Evolutionary conservation across 257 asterid genomes (phyloP), one percentile per base, ranked within the genome.

Genomic region (Apocynum venetum): DNA sequence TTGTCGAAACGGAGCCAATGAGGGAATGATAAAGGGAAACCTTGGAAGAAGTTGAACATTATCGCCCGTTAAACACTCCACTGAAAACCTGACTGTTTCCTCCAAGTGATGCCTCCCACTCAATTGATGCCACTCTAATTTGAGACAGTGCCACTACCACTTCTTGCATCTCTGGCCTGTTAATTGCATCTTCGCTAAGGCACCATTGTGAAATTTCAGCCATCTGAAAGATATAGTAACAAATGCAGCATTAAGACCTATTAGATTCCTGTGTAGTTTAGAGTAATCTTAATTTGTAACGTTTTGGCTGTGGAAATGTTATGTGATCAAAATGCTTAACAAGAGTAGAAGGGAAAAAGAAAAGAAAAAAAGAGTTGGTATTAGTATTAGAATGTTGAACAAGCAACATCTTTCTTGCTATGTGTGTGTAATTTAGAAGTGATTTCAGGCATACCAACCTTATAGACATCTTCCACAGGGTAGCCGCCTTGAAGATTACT

Each of bases 21-120:
- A 15, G 59, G 59, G 4, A 15, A 60, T 25, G 6, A 9, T 8
- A 17, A 25, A 60, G 67, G 67, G 40, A 15, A 2, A 25, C 67
- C 15, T 9, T 67, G 52, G 73, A 47, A 61, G 43, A 61, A 6
- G 31, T 47, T 4, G 17, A 55, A 5, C 73, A 78, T 89, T 89
- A 91, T 76, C 98, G 77, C 35, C 96, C 97, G 71, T 64, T 84
- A 77, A 86, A 80, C 59, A 91, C 83, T 76, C 97, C 98, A 80
- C 94, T 93, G 82, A 93, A 93, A 74, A 91, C 84, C 80, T 87
- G 91, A 81, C 93, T 88, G 85, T 80, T 89, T 56, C 97, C 98
- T 71, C 94, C 98, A 4, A 91, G 87, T 35, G 97, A 93, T 55
- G 94, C 98, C 80, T 93, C 98, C 98, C 98, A 93, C 76, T 93